A percentile compares a stretch with the other conserved stretches of the same genome.
These are phyloP conservation scores for Colletotrichum sp. DNA, from an alignment of 2,329 filamentous ascomycete genomes.

Conservation along the genomic window DNA sequence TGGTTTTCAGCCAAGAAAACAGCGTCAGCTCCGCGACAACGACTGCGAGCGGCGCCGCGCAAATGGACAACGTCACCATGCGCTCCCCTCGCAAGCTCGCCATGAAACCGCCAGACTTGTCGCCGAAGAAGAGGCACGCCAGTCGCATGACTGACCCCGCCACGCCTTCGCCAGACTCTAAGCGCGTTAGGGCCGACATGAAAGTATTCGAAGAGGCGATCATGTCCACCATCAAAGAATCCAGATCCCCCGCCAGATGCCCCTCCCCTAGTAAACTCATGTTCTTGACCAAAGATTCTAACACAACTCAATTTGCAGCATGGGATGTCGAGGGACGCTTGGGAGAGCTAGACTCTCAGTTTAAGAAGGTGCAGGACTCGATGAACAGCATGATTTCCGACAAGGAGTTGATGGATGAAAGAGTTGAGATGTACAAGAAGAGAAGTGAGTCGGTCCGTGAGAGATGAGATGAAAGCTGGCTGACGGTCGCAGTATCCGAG, in stretches of 20 bases:
- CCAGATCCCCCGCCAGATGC: conserved; percentile 42
- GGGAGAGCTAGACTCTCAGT: conserved; percentile 77
- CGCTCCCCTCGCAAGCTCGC: not conserved
- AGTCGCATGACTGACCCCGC: conserved; percentile 13
- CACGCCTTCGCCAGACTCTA: conserved; percentile 17
- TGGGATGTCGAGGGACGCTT: conserved; percentile 83
- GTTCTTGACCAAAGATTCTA: conserved; percentile 78
- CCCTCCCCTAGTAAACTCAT: conserved; percentile 48
- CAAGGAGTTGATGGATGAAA: conserved; percentile 73
- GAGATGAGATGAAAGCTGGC: not conserved
- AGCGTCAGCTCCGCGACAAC: conserved; percentile 22
- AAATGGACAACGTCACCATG: conserved; percentile 30
- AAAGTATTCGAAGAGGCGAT: conserved; percentile 29
- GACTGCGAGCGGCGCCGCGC: conserved; percentile 12
- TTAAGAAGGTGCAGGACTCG: conserved; percentile 72
- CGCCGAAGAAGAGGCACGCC: conserved; percentile 19
- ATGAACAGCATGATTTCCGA: conserved; percentile 73
- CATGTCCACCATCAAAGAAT: conserved; percentile 35
- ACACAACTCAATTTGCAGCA: conserved; percentile 66
- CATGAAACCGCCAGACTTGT: conserved; percentile 8
- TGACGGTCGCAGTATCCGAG: conserved; percentile 44
- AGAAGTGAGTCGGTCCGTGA: conserved; percentile 61
- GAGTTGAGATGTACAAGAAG: conserved; percentile 74
- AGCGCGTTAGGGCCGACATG: conserved; percentile 22
- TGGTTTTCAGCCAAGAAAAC: conserved; percentile 39